Evolutionary conservation across 2,329 filamentous ascomycete species (phyloP).

Genomic region (Leptodontidium sp.): DNA sequence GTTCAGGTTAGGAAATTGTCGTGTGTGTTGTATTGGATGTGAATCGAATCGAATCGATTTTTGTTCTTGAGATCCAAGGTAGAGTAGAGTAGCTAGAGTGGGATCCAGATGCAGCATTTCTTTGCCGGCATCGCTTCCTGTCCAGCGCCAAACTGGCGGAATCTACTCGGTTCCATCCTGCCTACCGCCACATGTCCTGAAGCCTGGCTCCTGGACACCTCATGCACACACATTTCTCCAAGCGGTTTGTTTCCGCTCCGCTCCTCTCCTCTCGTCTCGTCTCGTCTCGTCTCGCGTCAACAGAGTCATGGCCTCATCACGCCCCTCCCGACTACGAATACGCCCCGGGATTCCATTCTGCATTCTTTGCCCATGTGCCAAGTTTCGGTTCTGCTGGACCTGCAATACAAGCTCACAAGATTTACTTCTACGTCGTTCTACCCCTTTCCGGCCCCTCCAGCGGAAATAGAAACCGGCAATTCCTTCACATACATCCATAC

Average conservation of each 20-base stretch:
- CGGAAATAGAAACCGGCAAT: too few species aligned
- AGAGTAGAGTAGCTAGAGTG: not conserved
- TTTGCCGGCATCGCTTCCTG: not conserved
- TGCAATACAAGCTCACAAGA: too few species aligned
- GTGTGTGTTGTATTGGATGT: not conserved
- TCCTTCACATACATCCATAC: too few species aligned
- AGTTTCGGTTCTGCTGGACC: too few species aligned
- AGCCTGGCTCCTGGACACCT: not conserved
- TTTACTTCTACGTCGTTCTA: too few species aligned
- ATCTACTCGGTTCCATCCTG: constrained; percentile 2
- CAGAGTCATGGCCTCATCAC: constrained; percentile 16
- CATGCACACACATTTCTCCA: not conserved
- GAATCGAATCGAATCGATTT: not conserved
- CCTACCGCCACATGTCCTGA: constrained; percentile 2
- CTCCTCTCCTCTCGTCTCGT: too few species aligned
- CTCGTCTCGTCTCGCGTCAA: not conserved
- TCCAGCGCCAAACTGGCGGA: constrained; percentile 2
- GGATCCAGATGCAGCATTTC: constrained; percentile 12
- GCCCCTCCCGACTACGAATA: constrained; percentile 5
- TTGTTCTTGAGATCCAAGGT: too few species aligned
- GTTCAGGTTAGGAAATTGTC: too few species aligned
- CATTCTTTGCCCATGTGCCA: constrained; percentile 6
- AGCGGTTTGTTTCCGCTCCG: constrained; percentile 10
- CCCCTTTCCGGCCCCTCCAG: too few species aligned
- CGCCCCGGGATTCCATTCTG: not conserved